These are phyloP conservation scores for Ogataea paraovalis DNA, from an alignment of 805 yeast genomes.

Conservation along the genomic window DNA sequence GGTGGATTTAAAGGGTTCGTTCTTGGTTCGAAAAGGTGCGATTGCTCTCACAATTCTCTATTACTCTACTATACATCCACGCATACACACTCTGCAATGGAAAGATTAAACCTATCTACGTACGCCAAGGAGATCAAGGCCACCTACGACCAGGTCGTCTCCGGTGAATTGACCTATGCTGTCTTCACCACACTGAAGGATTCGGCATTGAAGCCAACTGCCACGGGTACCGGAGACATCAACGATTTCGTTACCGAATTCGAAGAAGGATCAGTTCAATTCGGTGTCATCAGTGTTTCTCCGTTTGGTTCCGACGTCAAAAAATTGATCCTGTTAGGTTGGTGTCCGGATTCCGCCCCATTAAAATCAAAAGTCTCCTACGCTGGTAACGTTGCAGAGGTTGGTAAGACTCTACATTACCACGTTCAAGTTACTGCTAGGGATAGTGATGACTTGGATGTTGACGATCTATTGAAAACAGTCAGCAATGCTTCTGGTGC, in stretches of 20 bases:
- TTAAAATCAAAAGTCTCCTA: constrained; percentile 68
- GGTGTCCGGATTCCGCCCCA: constrained; percentile 98
- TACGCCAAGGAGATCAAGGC: constrained; percentile 72
- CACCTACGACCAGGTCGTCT: constrained; percentile 73
- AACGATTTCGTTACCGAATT: constrained; percentile 77
- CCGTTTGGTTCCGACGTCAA: constrained; percentile 90
- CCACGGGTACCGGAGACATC: constrained; percentile 61
- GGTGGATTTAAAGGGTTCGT: no score
- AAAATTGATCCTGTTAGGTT: constrained; percentile 81
- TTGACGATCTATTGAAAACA: constrained; percentile 66
- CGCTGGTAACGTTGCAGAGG: constrained; percentile 73
- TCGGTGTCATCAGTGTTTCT: constrained; percentile 81
- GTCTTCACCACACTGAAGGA: constrained; percentile 71
- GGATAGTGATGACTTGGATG: constrained; percentile 83
- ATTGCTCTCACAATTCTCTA: no score
- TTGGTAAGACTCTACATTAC: constrained; percentile 73
- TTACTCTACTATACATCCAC: no score
- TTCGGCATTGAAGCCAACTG: constrained; percentile 43
- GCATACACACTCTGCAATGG: constrained; percentile 34
- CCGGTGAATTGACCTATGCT: constrained; percentile 76
- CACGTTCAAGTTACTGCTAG: constrained; percentile 98
- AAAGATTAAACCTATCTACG: constrained; percentile 56
- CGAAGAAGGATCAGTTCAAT: constrained; percentile 84
- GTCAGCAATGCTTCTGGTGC: constrained; percentile 95
- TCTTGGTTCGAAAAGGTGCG: no score